Evolutionary conservation across 2,329 filamentous ascomycete species (phyloP).

Genomic region (Sarocladiaceae sp.): DNA sequence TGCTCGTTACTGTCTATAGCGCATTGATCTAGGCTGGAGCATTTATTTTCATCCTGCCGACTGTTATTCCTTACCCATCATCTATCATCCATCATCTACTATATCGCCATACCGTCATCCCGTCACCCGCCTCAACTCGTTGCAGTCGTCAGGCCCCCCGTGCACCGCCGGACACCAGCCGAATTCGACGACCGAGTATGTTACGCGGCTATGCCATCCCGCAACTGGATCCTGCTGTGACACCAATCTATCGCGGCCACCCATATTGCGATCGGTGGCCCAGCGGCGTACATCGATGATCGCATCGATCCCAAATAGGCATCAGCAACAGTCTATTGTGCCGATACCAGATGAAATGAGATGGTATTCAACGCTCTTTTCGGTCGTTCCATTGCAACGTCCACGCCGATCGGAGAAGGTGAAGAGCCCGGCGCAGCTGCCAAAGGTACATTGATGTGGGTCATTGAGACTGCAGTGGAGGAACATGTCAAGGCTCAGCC

Average conservation of each 20-base stretch:
- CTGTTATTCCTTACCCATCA: not conserved
- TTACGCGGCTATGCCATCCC: not conserved
- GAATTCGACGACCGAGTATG: not conserved
- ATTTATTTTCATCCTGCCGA: not conserved
- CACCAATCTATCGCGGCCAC: not conserved
- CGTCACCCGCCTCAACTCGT: not conserved
- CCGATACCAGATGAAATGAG: not conserved
- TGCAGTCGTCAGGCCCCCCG: not conserved
- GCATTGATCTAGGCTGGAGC: not conserved
- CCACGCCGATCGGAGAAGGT: not conserved
- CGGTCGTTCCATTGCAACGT: too few species aligned
- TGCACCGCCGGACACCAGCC: not conserved
- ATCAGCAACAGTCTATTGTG: not conserved
- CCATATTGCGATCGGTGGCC: not conserved
- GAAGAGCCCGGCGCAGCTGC: not conserved
- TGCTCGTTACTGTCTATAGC: not conserved
- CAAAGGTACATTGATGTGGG: not conserved
- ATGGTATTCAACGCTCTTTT: not conserved
- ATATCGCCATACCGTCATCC: not conserved
- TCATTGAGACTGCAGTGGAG: not conserved
- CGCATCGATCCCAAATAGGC: not conserved
- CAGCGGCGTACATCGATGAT: not conserved
- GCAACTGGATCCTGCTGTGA: not conserved
- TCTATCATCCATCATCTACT: not conserved
- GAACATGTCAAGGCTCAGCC: not conserved